phyloP scores from a whole-genome alignment of 164 flowering plant species.

The Vitis cinerea region DNA sequence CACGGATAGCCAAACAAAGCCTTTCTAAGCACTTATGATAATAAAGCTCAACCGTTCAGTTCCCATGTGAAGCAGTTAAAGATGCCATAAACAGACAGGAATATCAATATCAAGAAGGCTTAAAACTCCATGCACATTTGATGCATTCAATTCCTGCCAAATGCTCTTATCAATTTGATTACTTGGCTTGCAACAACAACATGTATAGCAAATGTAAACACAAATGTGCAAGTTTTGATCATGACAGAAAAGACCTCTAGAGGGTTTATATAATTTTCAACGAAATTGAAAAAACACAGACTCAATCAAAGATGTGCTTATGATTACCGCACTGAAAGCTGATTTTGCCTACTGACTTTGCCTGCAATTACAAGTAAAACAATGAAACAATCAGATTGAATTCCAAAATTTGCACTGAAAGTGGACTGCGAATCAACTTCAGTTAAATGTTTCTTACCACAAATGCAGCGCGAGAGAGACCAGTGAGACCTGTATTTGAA shows the following conservation, averaged over 20 bases:
- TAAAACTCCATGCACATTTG: too few species aligned
- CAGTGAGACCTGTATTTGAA: constrained; percentile 47
- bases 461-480: constrained; percentile 46
- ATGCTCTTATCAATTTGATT: too few species aligned
- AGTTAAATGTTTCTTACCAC: constrained; percentile 36
- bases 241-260: not conserved
- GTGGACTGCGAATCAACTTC: not conserved
- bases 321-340: constrained; percentile 67
- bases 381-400: constrained; percentile 1
- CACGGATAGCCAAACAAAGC: too few species aligned
- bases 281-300: not conserved
- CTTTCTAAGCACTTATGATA: too few species aligned
- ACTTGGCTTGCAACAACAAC: too few species aligned
- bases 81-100: too few species aligned
- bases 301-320: not conserved
- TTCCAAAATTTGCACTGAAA: not conserved
- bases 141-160: too few species aligned
- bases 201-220: not conserved
- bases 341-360: constrained; percentile 41
- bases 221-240: not conserved
- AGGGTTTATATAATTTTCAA: not conserved
- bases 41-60: too few species aligned
- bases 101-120: too few species aligned
- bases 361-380: constrained; percentile 38
- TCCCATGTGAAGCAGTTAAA: too few species aligned